Evolutionary conservation across 441 rosid species (phyloP).

Genomic region (Bruguiera hainesii): DNA sequence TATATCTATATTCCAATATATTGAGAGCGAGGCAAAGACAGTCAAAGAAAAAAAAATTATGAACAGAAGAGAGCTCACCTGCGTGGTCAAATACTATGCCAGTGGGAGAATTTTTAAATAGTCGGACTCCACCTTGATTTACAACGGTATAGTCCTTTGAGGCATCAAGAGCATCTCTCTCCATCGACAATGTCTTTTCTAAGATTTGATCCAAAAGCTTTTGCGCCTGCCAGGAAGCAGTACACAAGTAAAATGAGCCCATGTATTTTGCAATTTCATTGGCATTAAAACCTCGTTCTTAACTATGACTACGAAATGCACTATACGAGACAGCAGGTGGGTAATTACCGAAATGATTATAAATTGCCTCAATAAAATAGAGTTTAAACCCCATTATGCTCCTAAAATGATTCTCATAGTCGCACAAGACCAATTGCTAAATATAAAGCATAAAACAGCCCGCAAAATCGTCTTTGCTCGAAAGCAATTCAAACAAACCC

Average conservation of each 20-base stretch:
- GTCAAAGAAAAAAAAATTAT: not conserved
- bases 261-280: too few species aligned
- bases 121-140: constrained; percentile 55
- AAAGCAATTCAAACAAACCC: not conserved
- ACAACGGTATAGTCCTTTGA: constrained; percentile 25
- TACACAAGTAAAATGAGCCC: not conserved
- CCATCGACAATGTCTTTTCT: constrained; percentile 56
- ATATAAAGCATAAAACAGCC: constrained; percentile 1
- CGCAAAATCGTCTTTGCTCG: not conserved
- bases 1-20: not conserved
- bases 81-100: constrained; percentile 70
- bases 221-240: constrained; percentile 56
- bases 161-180: constrained; percentile 31
- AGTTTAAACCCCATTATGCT: not conserved
- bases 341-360: too few species aligned
- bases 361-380: not conserved
- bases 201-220: constrained; percentile 67
- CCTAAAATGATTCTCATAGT: not conserved
- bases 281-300: too few species aligned
- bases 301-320: too few species aligned
- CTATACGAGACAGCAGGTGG: too few species aligned
- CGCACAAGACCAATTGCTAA: not conserved
- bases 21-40: not conserved
- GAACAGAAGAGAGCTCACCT: constrained; percentile 35
- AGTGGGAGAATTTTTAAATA: constrained; percentile 58